Base-by-base conservation (phyloP, 2,329 filamentous ascomycete genomes). In the Penicillium sp. region DNA sequence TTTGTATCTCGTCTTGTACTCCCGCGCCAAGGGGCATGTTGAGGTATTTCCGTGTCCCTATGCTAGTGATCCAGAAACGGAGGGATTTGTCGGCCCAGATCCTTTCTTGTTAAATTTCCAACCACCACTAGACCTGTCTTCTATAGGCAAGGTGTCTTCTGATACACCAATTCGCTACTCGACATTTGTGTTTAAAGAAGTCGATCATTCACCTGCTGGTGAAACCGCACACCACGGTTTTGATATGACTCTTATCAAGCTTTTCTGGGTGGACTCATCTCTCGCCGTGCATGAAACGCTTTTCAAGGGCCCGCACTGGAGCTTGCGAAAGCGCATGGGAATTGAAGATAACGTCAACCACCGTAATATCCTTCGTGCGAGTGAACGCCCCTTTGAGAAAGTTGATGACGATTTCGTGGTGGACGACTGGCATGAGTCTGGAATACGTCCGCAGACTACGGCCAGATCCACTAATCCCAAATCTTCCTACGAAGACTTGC, bases 1-100 rank as follows among this genome's bases (percentile, higher is more conserved):
- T 45, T 62, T 73, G 20, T 71, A 72, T 48, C 55, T 78, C 15
- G 58, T 76, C 33, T 45, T 79, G 11, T 77, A 71, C 60, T 78
- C 77, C n/a, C 67, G 65, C 29, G 65, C 73, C 11, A 75, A 69
- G 49, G 54, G 57, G 33, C 55, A 77, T 20, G 67, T 68, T 23
- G 60, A 72, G 47, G 57, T 55, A 40, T 72, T 76, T 57, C 66
- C 69, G 35, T 67, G 69, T 64, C 64, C 69, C 6, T 56, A 61
- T 41, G 53, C 63, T 43, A 46, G 49, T 12, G 61, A 69, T 18
- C 62, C 60, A 33, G 41, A 61, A 9, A 61, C 59, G 8, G 60
- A 66, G 33, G 55, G 60, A 26, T 33, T 60, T 20, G 66, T 64
- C 41, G 54, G 67, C n/a, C 57, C 67, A 8, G 74, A 77, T 55